Percentiles rank a stretch among this genome's conserved stretches.
Conservation (phyloP, 305 asterid species). For the Coffea humblotiana region DNA sequence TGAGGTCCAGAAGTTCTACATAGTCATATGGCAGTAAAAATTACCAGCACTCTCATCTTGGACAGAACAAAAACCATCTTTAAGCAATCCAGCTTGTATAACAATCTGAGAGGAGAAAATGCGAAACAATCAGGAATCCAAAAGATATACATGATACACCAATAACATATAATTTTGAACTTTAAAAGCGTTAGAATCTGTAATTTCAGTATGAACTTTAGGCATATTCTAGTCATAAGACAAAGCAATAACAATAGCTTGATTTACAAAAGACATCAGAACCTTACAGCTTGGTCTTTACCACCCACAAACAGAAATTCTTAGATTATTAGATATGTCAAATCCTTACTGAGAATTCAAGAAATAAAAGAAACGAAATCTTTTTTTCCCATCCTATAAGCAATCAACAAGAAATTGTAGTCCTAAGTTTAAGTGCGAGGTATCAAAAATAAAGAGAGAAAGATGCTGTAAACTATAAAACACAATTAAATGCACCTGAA, state of each 20-base stretch:
- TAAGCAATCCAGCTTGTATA: slow-evolving; percentile 84
- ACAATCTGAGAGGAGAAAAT: slow-evolving; percentile 49
- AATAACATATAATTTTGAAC: neutral
- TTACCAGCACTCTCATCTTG: slow-evolving; percentile 99
- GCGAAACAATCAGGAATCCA: slow-evolving; percentile 22
- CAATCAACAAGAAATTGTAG: neutral
- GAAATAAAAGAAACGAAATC: neutral
- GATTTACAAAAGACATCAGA: neutral
- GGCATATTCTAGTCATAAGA: neutral
- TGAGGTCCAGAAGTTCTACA: neutral
- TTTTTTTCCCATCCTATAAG: neutral
- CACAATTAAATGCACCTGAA: neutral
- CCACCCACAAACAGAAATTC: neutral
- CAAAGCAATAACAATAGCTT: neutral
- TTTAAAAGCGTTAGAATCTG: neutral
- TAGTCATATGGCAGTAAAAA: neutral
- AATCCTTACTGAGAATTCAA: neutral
- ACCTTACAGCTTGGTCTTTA: neutral
- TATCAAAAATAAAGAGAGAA: neutral
- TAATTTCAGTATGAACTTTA: neutral
- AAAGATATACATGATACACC: slow-evolving; percentile 8
- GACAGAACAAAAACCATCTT: slow-evolving; percentile 80
- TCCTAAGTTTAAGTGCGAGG: neutral
- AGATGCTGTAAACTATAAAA: neutral
- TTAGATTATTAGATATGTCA: neutral